Evolutionary conservation across 2,329 filamentous ascomycete genomes (phyloP), one percentile per base, ranked within the genome.

Genomic region (Esteya vermicola): DNA sequence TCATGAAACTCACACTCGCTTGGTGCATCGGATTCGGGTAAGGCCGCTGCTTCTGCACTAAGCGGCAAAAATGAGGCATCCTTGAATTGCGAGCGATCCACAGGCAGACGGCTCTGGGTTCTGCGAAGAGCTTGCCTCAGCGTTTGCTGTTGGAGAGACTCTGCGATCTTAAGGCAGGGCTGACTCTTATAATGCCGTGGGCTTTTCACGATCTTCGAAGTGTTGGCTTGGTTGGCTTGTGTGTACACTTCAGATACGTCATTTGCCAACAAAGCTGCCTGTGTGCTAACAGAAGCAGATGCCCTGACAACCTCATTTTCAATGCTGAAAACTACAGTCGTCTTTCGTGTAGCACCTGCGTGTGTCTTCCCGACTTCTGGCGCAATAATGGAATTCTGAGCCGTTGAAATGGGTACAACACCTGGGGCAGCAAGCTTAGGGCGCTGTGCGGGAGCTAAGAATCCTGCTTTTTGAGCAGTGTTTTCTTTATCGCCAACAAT

Each of bases 111-210:
- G 35, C 47, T 48, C 35, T 43, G 30, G 9, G 47, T 48, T 23
- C 47, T 37, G 13, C 45, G 47, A 7, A 48, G 39, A 5, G 33
- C 25, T 20, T 36, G 33, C 28, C 45, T 43, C 13, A 42, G 43
- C 34, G 42, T 36, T 21, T 47, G 45, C n/a, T 47, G 43, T 19
- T 39, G 22, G 13, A 39, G 14, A 9, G 19, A 32, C 14, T 39
- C 36, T 38, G 43, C 43, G 12, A 42, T 46, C 46, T 66, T 68
- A 37, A 73, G 58, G 40, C 65, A 61, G 10, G 70, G 69, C 52
- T 73, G 70, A 50, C 68, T 72, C 52, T 65, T 70, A 56, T 67
- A 57, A 37, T 72, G 68, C 26, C 68, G 66, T 12, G 56, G 57
- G 43, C 54, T 54, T 47, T 53, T 56, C 36, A 41, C 45, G 6